These are phyloP conservation scores for Leccinum rimulosum DNA, from an alignment of 768 basidiomycete species.

Conservation along the genomic window DNA sequence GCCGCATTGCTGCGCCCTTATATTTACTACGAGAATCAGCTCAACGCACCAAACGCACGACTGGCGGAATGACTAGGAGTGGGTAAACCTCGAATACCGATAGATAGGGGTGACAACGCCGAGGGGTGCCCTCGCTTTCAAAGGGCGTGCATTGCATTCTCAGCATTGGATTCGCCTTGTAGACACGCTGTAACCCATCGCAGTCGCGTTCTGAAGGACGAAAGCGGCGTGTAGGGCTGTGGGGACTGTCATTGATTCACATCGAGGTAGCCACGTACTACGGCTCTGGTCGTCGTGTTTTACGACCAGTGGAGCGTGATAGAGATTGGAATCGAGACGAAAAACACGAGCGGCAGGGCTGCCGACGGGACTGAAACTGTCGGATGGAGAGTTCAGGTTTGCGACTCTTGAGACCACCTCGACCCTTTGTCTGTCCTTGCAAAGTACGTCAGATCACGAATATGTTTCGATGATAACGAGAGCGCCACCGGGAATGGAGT, in stretches of 20 bases:
- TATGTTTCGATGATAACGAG: neutral
- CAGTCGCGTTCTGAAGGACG: conserved; percentile 9
- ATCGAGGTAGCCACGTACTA: conserved; percentile 2
- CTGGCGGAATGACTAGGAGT: neutral
- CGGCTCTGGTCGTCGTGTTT: conserved; percentile 5
- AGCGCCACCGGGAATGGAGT: neutral
- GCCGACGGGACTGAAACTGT: neutral
- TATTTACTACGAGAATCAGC: neutral
- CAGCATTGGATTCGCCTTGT: conserved; percentile 4
- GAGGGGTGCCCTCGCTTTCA: neutral
- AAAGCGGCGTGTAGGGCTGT: conserved; percentile 16
- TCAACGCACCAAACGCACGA: neutral
- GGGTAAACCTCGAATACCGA: neutral
- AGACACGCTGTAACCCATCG: conserved; percentile 3
- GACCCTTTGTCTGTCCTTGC: neutral
- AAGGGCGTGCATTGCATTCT: neutral
- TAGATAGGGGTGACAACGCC: neutral
- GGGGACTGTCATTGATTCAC: conserved; percentile 6
- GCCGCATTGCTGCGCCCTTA: neutral
- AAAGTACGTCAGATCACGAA: neutral
- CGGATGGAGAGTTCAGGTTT: neutral
- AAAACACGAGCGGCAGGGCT: neutral
- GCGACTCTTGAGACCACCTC: neutral
- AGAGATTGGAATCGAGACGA: neutral
- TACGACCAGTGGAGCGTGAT: neutral